phyloP scores from a whole-genome alignment of 1,284 basidiomycete genomes.

The Cutaneotrichosporon dermatis region DNA sequence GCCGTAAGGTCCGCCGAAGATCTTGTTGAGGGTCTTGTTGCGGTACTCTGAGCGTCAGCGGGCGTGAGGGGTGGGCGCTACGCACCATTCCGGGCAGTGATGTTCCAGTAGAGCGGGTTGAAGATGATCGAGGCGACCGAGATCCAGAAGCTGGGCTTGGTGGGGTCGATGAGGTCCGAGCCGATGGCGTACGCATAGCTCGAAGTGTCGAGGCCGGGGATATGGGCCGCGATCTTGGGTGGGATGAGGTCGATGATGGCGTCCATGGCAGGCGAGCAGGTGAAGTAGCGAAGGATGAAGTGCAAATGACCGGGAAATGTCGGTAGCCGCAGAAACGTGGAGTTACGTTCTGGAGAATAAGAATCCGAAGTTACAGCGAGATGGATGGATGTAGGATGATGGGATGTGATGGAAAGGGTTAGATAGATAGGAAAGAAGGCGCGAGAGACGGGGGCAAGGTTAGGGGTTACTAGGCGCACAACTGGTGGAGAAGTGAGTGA shows the following conservation, averaged over 20 bases:
- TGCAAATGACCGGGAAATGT: neutral
- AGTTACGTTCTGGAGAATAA: neutral
- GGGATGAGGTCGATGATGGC: slow-evolving; percentile 21
- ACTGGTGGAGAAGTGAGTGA: too few relatives aligned
- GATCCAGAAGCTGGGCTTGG: slow-evolving; percentile 62
- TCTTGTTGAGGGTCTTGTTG: slow-evolving; percentile 77
- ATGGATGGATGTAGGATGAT: neutral
- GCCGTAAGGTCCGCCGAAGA: slow-evolving; percentile 66
- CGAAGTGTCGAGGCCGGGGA: slow-evolving; percentile 17
- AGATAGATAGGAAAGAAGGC: slow-evolving; percentile 7
- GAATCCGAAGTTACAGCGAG: neutral
- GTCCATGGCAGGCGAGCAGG: slow-evolving; percentile 4
- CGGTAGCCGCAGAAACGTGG: neutral
- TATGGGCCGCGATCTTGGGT: slow-evolving; percentile 19
- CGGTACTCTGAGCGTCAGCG: slow-evolving; percentile 63
- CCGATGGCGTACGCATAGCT: slow-evolving; percentile 28
- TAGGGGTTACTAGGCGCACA: too few relatives aligned
- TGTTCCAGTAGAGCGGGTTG: slow-evolving; percentile 94
- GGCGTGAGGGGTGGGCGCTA: slow-evolving; percentile 8
- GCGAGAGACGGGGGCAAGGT: too few relatives aligned
- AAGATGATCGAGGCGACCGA: slow-evolving; percentile 67
- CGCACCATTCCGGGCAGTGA: slow-evolving; percentile 85
- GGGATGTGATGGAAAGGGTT: neutral
- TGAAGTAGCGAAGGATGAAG: neutral
- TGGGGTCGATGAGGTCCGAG: slow-evolving; percentile 53